Evolutionary conservation across 2,329 filamentous ascomycete species (phyloP).

Genomic region (Clonostachys sp.): DNA sequence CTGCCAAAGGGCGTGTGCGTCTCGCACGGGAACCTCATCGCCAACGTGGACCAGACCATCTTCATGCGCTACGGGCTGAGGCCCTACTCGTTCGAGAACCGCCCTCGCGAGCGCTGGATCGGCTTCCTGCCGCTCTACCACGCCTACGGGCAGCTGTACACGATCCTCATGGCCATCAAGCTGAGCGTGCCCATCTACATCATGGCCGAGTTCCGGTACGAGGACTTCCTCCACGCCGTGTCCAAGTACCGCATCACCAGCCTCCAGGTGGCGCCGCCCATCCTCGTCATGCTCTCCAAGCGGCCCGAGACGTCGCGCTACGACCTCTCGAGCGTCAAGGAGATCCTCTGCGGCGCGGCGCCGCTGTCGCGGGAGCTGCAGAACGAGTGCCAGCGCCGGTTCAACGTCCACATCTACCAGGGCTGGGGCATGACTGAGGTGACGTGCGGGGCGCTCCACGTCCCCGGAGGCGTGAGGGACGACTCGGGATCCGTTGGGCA

Average conservation of each 20-base stretch:
- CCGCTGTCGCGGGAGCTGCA: constrained; percentile 37
- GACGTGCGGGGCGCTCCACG: constrained; percentile 32
- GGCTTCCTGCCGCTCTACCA: constrained; percentile 66
- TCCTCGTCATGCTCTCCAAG: constrained; percentile 56
- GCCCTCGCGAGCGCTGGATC: constrained; percentile 41
- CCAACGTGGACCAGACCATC: constrained; percentile 44
- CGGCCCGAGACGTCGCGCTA: constrained; percentile 44
- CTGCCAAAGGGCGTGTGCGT: constrained; percentile 46
- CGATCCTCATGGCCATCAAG: constrained; percentile 39
- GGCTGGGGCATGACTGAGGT: constrained; percentile 61
- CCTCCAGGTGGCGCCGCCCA: constrained; percentile 50
- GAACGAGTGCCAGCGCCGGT: constrained; percentile 37
- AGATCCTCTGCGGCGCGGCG: constrained; percentile 47
- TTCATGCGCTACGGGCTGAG: constrained; percentile 34
- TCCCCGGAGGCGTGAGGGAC: constrained; percentile 26
- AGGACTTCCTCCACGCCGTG: constrained; percentile 44
- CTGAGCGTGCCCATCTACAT: constrained; percentile 44
- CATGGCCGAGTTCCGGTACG: constrained; percentile 51
- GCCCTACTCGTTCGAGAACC: constrained; percentile 22
- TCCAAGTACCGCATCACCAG: constrained; percentile 47
- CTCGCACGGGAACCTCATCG: constrained; percentile 41
- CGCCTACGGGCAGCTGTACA: constrained; percentile 50
- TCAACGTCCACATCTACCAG: constrained; percentile 36
- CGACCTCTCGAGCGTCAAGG: constrained; percentile 44
- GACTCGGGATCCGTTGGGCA: constrained; percentile 44